Evolutionary conservation across 805 yeast genomes (phyloP).

Genomic region (Saturnispora bothae): DNA sequence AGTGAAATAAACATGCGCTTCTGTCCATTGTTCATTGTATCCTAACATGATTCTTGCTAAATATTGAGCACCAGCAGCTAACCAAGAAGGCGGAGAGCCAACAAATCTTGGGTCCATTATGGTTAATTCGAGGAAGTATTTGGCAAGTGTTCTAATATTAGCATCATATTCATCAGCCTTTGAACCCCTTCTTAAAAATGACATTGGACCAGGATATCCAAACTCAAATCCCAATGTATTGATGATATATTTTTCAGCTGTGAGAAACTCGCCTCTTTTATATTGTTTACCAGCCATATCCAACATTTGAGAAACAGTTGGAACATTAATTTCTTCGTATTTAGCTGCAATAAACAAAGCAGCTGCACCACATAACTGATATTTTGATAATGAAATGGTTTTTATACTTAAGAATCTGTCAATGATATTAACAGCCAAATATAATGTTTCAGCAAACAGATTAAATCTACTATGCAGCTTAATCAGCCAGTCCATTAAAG

Average conservation of each 20-base stretch:
- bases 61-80: slow-evolving; percentile 80
- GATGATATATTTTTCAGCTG: slow-evolving; percentile 72
- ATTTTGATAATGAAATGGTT: slow-evolving; percentile 71
- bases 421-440: slow-evolving; percentile 71
- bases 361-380: slow-evolving; percentile 92
- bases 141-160: slow-evolving; percentile 75
- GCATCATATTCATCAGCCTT: slow-evolving; percentile 86
- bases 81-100: slow-evolving; percentile 59
- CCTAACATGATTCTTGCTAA: slow-evolving; percentile 65
- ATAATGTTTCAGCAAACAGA: slow-evolving; percentile 76
- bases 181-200: slow-evolving; percentile 77
- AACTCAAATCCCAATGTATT: slow-evolving; percentile 64
- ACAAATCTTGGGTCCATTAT: slow-evolving; percentile 66
- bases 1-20: slow-evolving; percentile 77
- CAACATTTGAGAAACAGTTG: slow-evolving; percentile 77
- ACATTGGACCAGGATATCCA: slow-evolving; percentile 84
- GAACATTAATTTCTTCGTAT: slow-evolving; percentile 83
- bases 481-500: slow-evolving; percentile 82
- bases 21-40: slow-evolving; percentile 77
- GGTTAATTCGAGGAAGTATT: slow-evolving; percentile 70
- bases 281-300: slow-evolving; percentile 79
- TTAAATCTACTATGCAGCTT: slow-evolving; percentile 78
- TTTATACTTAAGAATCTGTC: slow-evolving; percentile 68
- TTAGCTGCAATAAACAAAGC: slow-evolving; percentile 85
- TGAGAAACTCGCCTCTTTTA: slow-evolving; percentile 63